Evolutionary conservation across 768 basidiomycete genomes (phyloP), one percentile per base, ranked within the genome.

Genomic region (Postia placenta): DNA sequence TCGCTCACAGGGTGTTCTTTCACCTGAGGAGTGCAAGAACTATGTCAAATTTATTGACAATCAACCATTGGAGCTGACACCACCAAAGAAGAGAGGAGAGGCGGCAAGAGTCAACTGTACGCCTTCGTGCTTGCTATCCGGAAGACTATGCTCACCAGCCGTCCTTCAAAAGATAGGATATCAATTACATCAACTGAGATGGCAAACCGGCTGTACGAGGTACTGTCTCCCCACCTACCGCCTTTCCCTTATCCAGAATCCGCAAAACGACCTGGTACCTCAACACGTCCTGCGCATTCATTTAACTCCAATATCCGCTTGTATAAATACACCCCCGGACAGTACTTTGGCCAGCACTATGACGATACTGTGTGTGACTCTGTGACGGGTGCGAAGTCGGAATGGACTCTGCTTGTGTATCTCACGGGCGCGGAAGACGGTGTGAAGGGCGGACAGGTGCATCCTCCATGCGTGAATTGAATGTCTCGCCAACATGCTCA

Each of bases 371-470:
- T 85, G 23, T 71, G 72, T 6, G 84, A 85, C 59, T 48, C 72
- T 3, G 58, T 69, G 45, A 81, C 82, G 5, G 81, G 81, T 3
- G 72, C 75, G 1, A 78, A 75, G 60, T 85, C 83, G 27, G 85
- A 87, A 61, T 89, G 87, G 87, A 90, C 87, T 0, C 63, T 89
- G 30, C 64, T 90, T 22, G 72, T 89, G 22, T 89, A 89, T 59
- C 62, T 90, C 27, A 81, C 83, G 4, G 87, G 87, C 1, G 61
- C 61, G 4, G 83, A 88, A 57, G 85, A 87, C 58, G 85, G 84
- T 15, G 79, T 89, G 1, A 72, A 80, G 57, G 85, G 85, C 26
- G 85, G 85, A 5, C 79, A 87, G 69, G 80, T 80, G 59, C 36
- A 64, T 53, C 11, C 47, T 47, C 5, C 37, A 3, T 22, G 11